Evolutionary conservation across 2,329 filamentous ascomycete genomes (phyloP), one percentile per base, ranked within the genome.

Genomic region (Cordyceps javanica): DNA sequence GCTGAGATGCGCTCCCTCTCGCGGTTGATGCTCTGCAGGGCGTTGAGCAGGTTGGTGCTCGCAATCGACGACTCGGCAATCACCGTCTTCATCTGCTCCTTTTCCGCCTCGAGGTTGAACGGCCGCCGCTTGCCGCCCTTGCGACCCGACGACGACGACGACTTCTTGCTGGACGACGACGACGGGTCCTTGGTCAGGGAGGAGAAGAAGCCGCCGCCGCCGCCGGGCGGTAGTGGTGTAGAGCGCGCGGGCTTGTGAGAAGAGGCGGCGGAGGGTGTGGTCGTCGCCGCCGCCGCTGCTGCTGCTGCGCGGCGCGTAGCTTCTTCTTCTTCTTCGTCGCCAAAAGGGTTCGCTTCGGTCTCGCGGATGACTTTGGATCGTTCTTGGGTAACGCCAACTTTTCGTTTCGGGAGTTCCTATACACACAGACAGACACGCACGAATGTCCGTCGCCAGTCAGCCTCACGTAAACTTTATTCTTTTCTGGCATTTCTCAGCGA

Each of bases 41-140:
- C 84, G 67, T 99, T 97, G 68, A 87, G 80, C 39, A 99, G 78
- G 68, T 96, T 96, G 0, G 90, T 97, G n/a, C 91, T 87, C 3
- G 91, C 90, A 39, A 97, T 89, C 1, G 90, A 92, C 0, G 92
- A 85, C 48, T 93, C 90, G 3, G 93, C 94, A 62, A 99, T 91
- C n/a, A 87, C 84, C 61, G 87, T 84, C 63, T 96, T 87, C 77
- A 99, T 91, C 60, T 88, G 81, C 0, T 89, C 89, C 70, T 93
- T 93, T 71, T 97, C 94, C 39, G 85, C 87, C 64, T 95, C 90
- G 0, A 97, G 78, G 68, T 89, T 90, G 77, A 97, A 97, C 0
- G 83, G 77, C 66, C 81, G 82, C 42, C 76, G 72, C 68, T 85
- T 85, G 64, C 83, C 83, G 26, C 44, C 36, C 16, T 48, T 55